These are phyloP conservation scores for Sugiyamaella grinbergsii DNA, from an alignment of 1,139 yeast species.

Conservation along the genomic window DNA sequence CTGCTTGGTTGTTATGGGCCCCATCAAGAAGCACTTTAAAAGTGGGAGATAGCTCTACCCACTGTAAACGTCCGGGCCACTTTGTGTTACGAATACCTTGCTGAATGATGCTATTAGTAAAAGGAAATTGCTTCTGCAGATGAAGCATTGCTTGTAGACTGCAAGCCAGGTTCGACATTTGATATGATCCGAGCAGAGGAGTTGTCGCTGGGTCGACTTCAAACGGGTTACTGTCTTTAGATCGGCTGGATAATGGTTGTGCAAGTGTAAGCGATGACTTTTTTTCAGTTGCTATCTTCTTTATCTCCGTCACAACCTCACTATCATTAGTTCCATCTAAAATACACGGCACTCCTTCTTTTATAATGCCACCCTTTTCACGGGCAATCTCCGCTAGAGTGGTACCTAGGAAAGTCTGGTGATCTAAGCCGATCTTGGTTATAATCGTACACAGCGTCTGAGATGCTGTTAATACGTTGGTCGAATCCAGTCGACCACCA, in stretches of 20 bases:
- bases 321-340: slow-evolving; percentile 68
- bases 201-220: slow-evolving; percentile 39
- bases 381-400: slow-evolving; percentile 63
- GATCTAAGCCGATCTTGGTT: slow-evolving; percentile 84
- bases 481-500: slow-evolving; percentile 87
- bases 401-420: slow-evolving; percentile 70
- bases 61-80: slow-evolving; percentile 49
- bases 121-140: slow-evolving; percentile 27
- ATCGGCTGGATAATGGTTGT: slow-evolving; percentile 18
- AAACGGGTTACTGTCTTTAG: slow-evolving; percentile 6
- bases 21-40: slow-evolving; percentile 75
- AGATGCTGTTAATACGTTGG: slow-evolving; percentile 57
- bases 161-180: slow-evolving; percentile 65
- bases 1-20: slow-evolving; percentile 89
- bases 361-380: slow-evolving; percentile 85
- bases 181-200: slow-evolving; percentile 74
- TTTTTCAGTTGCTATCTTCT: slow-evolving; percentile 25
- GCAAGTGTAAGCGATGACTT: slow-evolving; percentile 22
- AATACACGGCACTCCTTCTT: slow-evolving; percentile 60
- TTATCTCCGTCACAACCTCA: slow-evolving; percentile 52
- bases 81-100: slow-evolving; percentile 51
- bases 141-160: slow-evolving; percentile 62
- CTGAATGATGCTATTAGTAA: slow-evolving; percentile 42
- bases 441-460: slow-evolving; percentile 63
- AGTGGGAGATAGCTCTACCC: slow-evolving; percentile 51